Conservation (phyloP, 2,329 filamentous ascomycete genomes). For the Fusarium algeriense region DNA sequence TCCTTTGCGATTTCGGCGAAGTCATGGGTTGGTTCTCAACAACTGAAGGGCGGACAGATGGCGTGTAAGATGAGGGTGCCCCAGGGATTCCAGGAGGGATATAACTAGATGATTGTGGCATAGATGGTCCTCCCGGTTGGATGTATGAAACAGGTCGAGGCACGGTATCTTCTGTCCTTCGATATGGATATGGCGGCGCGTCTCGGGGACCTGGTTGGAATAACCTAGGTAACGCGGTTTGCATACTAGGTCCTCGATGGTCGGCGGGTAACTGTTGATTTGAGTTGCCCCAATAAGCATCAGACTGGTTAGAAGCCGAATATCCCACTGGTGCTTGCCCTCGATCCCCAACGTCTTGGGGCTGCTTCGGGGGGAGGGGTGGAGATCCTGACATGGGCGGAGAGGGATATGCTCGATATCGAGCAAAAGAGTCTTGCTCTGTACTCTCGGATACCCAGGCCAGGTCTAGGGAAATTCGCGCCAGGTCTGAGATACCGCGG, state of each 20-base stretch:
- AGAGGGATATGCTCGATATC: constrained; percentile 74
- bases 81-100: constrained; percentile 35
- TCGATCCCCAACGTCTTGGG: constrained; percentile 68
- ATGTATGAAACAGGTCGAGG: constrained; percentile 45
- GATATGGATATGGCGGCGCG: constrained; percentile 45
- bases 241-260: constrained; percentile 42
- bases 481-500: constrained; percentile 67
- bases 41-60: constrained; percentile 51
- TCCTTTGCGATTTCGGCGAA: constrained; percentile 72
- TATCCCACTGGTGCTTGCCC: constrained; percentile 60
- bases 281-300: constrained; percentile 62
- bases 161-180: constrained; percentile 42
- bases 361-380: constrained; percentile 68
- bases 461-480: constrained; percentile 64
- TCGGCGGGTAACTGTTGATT: constrained; percentile 46
- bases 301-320: constrained; percentile 58
- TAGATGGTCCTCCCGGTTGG: constrained; percentile 34
- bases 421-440: constrained; percentile 64
- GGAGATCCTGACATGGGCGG: constrained; percentile 81
- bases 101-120: constrained; percentile 42
- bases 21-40: constrained; percentile 62
- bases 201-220: constrained; percentile 47
- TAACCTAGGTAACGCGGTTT: constrained; percentile 43
- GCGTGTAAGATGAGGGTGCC: constrained; percentile 37
- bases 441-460: constrained; percentile 63